Conservation (phyloP, 108 stramenopile species). For the Schizochytrium sp. region DNA sequence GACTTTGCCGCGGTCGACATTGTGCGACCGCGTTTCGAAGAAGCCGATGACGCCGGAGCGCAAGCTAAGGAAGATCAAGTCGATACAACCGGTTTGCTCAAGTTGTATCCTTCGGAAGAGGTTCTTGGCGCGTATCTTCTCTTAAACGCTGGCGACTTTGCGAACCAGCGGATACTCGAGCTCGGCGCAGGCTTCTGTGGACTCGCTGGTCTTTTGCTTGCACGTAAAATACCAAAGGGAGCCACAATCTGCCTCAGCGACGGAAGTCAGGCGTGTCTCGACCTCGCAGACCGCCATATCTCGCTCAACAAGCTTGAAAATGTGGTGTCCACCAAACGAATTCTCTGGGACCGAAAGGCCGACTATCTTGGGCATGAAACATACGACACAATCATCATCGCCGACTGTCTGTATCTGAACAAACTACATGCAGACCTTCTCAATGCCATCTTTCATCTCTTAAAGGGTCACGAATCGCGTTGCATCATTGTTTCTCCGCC, state of each 20-base stretch:
- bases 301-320: neutral
- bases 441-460: neutral
- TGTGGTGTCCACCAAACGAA: neutral
- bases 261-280: neutral
- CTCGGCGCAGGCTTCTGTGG: constrained; percentile 12
- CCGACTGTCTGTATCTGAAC: neutral
- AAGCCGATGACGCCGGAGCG: neutral
- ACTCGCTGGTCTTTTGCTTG: neutral
- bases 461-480: neutral
- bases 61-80: neutral
- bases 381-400: neutral
- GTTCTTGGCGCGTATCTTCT: neutral
- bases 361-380: neutral
- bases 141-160: neutral
- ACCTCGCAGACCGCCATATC: neutral
- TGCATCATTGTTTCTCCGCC: neutral
- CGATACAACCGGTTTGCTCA: neutral
- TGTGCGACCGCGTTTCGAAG: neutral
- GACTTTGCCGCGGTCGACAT: neutral
- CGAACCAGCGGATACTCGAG: neutral
- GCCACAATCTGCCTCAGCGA: neutral
- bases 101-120: neutral
- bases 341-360: neutral
- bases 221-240: neutral
- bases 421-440: neutral